These are phyloP conservation scores for Cardamine occulta DNA, from an alignment of 345 rosid species.

Conservation along the genomic window DNA sequence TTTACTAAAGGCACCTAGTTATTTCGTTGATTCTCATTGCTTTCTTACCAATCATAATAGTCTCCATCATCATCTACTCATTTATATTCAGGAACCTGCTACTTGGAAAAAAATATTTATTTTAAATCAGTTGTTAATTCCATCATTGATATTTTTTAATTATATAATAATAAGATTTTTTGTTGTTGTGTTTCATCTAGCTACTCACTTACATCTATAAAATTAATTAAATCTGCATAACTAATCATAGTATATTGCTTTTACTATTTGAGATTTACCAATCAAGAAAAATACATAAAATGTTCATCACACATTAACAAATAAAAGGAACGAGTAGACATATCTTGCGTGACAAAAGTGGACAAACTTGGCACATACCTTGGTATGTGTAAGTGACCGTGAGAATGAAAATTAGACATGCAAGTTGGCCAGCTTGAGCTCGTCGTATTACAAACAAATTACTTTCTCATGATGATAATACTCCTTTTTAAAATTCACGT, in stretches of 20 bases:
- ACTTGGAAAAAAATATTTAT: neutral
- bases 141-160: neutral
- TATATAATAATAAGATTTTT: neutral
- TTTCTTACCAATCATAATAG: neutral
- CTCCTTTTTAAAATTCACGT: neutral
- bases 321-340: constrained; percentile 33
- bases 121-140: neutral
- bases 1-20: neutral
- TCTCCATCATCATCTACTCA: neutral
- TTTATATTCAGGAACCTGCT: neutral
- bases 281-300: neutral
- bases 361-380: constrained; percentile 38
- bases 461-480: constrained; percentile 34
- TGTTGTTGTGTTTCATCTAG: neutral
- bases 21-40: neutral
- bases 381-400: constrained; percentile 31
- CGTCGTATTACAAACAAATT: constrained; percentile 36
- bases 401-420: constrained; percentile 34
- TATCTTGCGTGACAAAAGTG: constrained; percentile 33
- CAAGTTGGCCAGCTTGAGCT: constrained; percentile 44
- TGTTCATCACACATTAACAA: constrained; percentile 12
- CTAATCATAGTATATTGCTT: neutral
- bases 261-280: neutral
- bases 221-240: neutral
- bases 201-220: neutral